A percentile compares a stretch with the other conserved stretches of the same genome.
These are phyloP conservation scores for Phoma herbarum DNA, from an alignment of 2,329 filamentous ascomycete genomes.

Conservation along the genomic window DNA sequence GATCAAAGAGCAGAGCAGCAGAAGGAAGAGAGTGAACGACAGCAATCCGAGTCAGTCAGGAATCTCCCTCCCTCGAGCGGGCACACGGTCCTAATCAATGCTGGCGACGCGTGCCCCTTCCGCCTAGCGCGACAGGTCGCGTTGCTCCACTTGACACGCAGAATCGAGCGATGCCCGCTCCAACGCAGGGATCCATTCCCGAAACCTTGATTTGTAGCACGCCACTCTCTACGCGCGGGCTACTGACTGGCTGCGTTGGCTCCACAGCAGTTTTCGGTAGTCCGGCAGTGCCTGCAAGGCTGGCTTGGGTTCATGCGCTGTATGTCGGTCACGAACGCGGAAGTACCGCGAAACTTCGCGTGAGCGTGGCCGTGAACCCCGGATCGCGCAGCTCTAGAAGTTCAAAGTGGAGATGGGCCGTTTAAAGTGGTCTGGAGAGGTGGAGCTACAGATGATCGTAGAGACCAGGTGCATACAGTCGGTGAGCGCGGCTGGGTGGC, in stretches of 20 bases:
- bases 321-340: slow-evolving; percentile 3
- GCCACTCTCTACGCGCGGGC: slow-evolving; percentile 12
- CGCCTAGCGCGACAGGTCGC: slow-evolving; percentile 8
- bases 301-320: slow-evolving; percentile 5
- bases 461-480: not conserved
- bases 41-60: slow-evolving; percentile 9
- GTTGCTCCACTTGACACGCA: slow-evolving; percentile 12
- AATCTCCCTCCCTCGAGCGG: slow-evolving; percentile 1
- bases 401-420: not conserved
- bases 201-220: slow-evolving; percentile 14
- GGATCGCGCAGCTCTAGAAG: slow-evolving; percentile 3
- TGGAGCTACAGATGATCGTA: not conserved
- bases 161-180: slow-evolving; percentile 1
- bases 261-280: slow-evolving; percentile 4
- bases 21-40: not conserved
- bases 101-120: slow-evolving; percentile 11
- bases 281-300: slow-evolving; percentile 1
- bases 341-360: slow-evolving; percentile 13
- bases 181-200: slow-evolving; percentile 10
- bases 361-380: slow-evolving; percentile 1
- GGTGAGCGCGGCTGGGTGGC: slow-evolving; percentile 4
- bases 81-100: slow-evolving; percentile 15
- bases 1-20: not conserved
- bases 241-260: slow-evolving; percentile 2
- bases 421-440: slow-evolving; percentile 1